Percentiles rank a stretch among this genome's conserved stretches.
Conservation (phyloP, 148 eudicot species). For the Rhododendron henanense region DNA sequence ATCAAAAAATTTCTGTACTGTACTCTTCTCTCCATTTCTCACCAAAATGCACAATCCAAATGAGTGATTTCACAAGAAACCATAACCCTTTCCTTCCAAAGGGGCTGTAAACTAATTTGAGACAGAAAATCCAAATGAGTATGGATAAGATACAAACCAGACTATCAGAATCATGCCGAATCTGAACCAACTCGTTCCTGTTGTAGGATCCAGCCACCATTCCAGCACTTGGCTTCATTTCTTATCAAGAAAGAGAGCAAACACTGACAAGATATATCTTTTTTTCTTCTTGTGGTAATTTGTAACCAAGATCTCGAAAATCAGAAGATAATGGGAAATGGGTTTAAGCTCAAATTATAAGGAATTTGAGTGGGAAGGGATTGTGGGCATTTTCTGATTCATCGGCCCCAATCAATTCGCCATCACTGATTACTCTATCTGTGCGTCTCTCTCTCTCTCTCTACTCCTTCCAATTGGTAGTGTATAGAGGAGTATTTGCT, state of each 20-base stretch:
- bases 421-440: background rate
- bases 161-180: conserved; percentile 86
- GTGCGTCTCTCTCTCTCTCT: background rate
- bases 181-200: conserved; percentile 77
- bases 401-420: conserved; percentile 11
- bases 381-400: conserved; percentile 11
- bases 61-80: background rate
- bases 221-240: conserved; percentile 79
- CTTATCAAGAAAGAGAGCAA: background rate
- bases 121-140: conserved; percentile 17
- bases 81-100: background rate
- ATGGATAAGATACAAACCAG: conserved; percentile 37
- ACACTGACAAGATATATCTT: background rate
- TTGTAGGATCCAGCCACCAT: conserved; percentile 92
- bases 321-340: background rate
- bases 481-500: background rate
- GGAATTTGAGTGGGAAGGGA: background rate
- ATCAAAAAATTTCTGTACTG: too few species aligned
- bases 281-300: background rate
- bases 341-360: conserved; percentile 1
- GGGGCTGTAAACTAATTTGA: background rate
- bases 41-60: background rate
- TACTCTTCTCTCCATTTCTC: background rate
- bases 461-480: background rate
- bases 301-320: background rate